These are phyloP conservation scores for Biscutella laevigata DNA, from an alignment of 441 rosid species.

Conservation along the genomic window DNA sequence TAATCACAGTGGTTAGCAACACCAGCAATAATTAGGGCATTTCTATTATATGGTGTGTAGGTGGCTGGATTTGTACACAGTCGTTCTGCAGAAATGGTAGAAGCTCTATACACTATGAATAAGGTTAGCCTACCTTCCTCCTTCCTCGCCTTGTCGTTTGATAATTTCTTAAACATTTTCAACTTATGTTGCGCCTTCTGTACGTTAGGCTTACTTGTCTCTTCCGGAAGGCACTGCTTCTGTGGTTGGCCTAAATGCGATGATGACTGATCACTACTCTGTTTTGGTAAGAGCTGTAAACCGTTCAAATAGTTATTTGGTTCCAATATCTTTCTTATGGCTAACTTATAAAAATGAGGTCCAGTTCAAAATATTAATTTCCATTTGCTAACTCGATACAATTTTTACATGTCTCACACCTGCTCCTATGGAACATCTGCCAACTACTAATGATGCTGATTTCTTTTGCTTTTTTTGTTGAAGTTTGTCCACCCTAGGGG, in stretches of 20 bases:
- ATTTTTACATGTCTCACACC: constrained; percentile 2
- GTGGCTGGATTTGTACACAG: constrained; percentile 38
- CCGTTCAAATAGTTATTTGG: constrained; percentile 6
- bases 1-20: constrained; percentile 3
- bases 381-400: constrained; percentile 3
- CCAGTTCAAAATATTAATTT: constrained; percentile 4
- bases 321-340: constrained; percentile 5
- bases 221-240: constrained; percentile 71
- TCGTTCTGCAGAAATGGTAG: constrained; percentile 53
- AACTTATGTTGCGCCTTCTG: constrained; percentile 11
- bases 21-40: constrained; percentile 4
- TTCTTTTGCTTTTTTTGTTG: not conserved
- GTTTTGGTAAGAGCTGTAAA: constrained; percentile 36
- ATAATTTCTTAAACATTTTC: not conserved
- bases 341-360: constrained; percentile 8
- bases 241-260: constrained; percentile 50
- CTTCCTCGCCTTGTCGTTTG: not conserved
- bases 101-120: constrained; percentile 52
- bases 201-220: constrained; percentile 55
- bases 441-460: constrained; percentile 3
- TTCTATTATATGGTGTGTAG: constrained; percentile 27
- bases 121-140: constrained; percentile 30
- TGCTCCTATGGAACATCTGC: constrained; percentile 7
- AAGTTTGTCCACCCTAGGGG: not conserved
- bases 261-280: constrained; percentile 62